These are phyloP conservation scores for Carex myosuroides DNA, from an alignment of 176 grass and related monocot species.

Conservation along the genomic window DNA sequence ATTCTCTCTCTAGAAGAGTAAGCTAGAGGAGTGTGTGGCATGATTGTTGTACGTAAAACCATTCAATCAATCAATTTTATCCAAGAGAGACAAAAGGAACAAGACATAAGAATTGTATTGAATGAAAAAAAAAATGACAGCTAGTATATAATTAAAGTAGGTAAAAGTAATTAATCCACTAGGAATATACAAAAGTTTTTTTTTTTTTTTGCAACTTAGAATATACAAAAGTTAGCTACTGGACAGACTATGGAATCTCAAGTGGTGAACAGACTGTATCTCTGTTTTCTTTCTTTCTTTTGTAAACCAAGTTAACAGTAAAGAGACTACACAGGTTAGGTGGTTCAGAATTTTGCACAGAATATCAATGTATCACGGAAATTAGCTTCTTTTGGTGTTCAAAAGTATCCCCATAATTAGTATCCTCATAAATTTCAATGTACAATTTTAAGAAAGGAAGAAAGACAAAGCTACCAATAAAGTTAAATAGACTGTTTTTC, in stretches of 20 bases:
- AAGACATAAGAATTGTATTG: not conserved
- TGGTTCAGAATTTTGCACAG: slow-evolving; percentile 8
- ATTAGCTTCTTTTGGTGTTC: not conserved
- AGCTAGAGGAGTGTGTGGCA: not conserved
- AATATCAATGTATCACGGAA: not conserved
- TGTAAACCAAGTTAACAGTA: not conserved
- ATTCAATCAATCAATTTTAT: slow-evolving; percentile 3
- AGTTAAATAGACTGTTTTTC: not conserved
- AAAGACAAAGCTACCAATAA: not conserved
- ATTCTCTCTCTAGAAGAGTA: not conserved
- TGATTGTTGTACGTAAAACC: not conserved
- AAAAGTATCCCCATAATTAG: not conserved
- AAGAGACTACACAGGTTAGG: not conserved
- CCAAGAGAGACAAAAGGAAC: not conserved
- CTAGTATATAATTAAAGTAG: not conserved
- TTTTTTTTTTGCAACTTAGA: no score
- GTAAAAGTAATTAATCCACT: not conserved
- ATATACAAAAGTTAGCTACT: not conserved
- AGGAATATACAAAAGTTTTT: no score
- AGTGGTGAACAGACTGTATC: not conserved
- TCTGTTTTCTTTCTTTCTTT: not conserved
- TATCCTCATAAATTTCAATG: not conserved
- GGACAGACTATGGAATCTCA: slow-evolving; percentile 20
- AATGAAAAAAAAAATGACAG: slow-evolving; percentile 6
- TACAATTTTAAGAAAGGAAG: not conserved